These are phyloP conservation scores for Mucor irregularis DNA, from an alignment of 371 early-diverging fungal genomes.

Conservation along the genomic window DNA sequence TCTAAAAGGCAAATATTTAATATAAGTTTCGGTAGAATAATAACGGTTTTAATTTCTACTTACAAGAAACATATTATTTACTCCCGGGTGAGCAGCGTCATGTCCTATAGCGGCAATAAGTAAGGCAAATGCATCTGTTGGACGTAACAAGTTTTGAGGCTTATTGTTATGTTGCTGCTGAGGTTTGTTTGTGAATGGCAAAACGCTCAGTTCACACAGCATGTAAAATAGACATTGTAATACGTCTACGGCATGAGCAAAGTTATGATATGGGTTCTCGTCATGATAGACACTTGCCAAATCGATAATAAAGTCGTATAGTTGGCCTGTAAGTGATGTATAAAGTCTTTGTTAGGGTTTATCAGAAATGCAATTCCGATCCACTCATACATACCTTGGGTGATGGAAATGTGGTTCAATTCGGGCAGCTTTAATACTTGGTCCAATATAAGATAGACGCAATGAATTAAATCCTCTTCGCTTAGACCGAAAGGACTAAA, in stretches of 20 bases:
- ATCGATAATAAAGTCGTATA: conserved; percentile 63
- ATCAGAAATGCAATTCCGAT: neutral
- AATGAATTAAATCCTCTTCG: conserved; percentile 65
- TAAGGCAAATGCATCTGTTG: conserved; percentile 70
- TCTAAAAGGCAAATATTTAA: conserved; percentile 23
- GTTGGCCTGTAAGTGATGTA: conserved; percentile 36
- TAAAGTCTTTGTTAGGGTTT: neutral
- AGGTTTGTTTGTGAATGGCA: conserved; percentile 14
- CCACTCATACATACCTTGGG: conserved; percentile 43
- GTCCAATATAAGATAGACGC: conserved; percentile 65
- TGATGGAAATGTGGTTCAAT: conserved; percentile 47
- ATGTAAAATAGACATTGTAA: conserved; percentile 77
- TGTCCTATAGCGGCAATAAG: conserved; percentile 80
- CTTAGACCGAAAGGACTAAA: conserved; percentile 67
- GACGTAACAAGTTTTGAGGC: conserved; percentile 55
- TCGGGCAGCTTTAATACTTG: conserved; percentile 61
- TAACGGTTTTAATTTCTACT: too few relatives aligned
- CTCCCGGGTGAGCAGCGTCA: conserved; percentile 85
- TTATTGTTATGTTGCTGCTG: conserved; percentile 2
- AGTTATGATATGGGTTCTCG: conserved; percentile 83
- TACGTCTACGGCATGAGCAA: conserved; percentile 87
- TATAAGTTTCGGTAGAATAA: neutral
- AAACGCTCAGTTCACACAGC: conserved; percentile 61
- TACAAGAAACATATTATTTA: conserved; percentile 80
- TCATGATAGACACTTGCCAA: conserved; percentile 67